These are phyloP conservation scores for Endotrypanum monterogeii DNA, from an alignment of 208 protist species.

Conservation along the genomic window DNA sequence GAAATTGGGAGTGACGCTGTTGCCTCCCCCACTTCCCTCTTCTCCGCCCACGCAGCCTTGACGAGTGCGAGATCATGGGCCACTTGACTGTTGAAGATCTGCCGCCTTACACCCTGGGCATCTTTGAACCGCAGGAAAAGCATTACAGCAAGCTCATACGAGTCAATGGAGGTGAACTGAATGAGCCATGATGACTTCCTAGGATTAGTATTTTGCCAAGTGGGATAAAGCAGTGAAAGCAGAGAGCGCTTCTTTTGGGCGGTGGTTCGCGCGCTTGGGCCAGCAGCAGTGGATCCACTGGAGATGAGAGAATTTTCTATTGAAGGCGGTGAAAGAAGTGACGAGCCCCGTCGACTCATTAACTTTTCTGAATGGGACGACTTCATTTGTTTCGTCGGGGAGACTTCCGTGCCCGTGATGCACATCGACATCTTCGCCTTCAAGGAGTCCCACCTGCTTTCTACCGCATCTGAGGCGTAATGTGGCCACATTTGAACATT, in stretches of 20 bases:
- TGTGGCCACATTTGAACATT: conserved; percentile 15
- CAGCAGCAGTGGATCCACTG: neutral
- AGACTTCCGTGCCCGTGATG: neutral
- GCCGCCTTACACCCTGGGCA: neutral
- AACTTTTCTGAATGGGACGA: too few species aligned
- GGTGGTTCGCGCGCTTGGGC: neutral
- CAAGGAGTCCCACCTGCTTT: conserved; percentile 5
- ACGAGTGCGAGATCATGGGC: neutral
- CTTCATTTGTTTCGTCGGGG: neutral
- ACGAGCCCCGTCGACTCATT: neutral
- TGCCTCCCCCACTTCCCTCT: neutral
- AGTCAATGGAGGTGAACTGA: neutral
- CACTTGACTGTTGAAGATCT: neutral
- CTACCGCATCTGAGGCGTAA: neutral
- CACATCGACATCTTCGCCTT: conserved; percentile 13
- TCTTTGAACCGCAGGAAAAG: conserved; percentile 1
- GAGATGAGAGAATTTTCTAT: neutral
- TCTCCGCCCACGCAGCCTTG: neutral
- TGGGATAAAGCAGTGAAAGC: neutral
- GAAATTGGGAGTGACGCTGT: too few species aligned
- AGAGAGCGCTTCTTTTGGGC: neutral
- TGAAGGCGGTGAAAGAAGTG: neutral
- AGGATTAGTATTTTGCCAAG: neutral
- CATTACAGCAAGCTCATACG: conserved; percentile 16
- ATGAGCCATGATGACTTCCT: conserved; percentile 4